phyloP scores from a whole-genome alignment of 257 asterid genomes.

The Linderniella brevidens region DNA sequence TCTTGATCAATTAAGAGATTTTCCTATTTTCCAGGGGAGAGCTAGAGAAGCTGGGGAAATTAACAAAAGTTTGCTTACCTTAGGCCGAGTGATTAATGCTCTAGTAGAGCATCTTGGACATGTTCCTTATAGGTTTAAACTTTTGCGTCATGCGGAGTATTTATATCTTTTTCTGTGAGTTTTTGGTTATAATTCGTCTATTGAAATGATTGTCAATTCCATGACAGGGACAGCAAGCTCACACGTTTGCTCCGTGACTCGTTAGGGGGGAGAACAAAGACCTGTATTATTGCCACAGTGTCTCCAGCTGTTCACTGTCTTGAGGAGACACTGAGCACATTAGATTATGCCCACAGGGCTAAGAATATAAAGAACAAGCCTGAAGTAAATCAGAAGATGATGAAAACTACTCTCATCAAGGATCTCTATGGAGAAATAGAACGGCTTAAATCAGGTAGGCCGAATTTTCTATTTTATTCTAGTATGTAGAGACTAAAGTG shows the following conservation, averaged over 20 bases:
- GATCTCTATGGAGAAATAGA: constrained; percentile 69
- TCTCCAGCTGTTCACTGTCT: constrained; percentile 88
- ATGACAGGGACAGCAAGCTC: constrained; percentile 65
- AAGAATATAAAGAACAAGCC: constrained; percentile 74
- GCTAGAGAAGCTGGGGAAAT: constrained; percentile 91
- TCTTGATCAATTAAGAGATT: not conserved
- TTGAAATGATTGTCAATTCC: not conserved
- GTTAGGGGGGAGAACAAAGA: constrained; percentile 74
- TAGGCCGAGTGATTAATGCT: constrained; percentile 76
- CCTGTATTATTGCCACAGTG: constrained; percentile 73
- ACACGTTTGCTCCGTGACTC: constrained; percentile 77
- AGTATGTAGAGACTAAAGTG: not conserved
- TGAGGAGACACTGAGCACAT: constrained; percentile 71
- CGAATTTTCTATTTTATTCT: not conserved
- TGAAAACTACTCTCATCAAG: constrained; percentile 52
- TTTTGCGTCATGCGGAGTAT: not conserved
- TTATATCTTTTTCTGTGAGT: not conserved
- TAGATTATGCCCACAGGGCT: constrained; percentile 84
- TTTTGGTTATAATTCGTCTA: not conserved
- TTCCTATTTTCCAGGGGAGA: constrained; percentile 32
- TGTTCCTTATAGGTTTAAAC: constrained; percentile 52
- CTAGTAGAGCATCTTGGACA: constrained; percentile 82
- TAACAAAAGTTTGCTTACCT: constrained; percentile 69
- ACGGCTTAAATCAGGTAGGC: constrained; percentile 45
- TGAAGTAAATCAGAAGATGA: constrained; percentile 86